Evolutionary conservation across 768 basidiomycete species (phyloP), one percentile per base, ranked within the genome.

Genomic region (Hydnum rufescens): DNA sequence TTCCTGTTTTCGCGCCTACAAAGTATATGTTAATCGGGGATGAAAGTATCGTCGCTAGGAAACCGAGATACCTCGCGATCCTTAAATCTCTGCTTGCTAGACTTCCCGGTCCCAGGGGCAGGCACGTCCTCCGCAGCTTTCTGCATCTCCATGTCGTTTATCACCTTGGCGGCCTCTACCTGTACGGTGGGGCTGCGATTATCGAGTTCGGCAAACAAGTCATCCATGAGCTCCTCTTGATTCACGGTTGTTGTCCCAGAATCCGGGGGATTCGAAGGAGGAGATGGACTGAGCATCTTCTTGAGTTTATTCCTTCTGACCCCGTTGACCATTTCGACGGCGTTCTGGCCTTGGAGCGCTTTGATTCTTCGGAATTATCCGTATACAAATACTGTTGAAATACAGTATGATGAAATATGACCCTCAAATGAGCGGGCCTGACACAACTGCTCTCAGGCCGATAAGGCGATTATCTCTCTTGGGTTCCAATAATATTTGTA

Each of bases 191-290:
- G 58, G 58, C 84, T 72, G 57, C 71, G 74, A 58, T 86, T 39
- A 19, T 39, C 82, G 26, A 92, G 75, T 62, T 85, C 80, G 4
- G 77, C 73, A 46, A 89, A 64, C 1, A 92, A 74, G 59, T 84
- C 79, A 57, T 85, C 74, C 68, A 88, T 70, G 46, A 88, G 70
- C n/a, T n/a, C n/a, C n/a, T n/a, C n/a, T 5, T 73, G 72, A 43
- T 76, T 73, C 52, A 80, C 74, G 42, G 73, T 53, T 4, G 50
- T 50, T 36, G n/a, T n/a, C 55, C 54, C 71, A 19, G 57, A 57
- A 29, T 44, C 29, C 23, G 64, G 57, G 43, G 61, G 59, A n/a
- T 60, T 51, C 26, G 56, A 34, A 2, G 57, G 16, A 13, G 51
- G 43, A 1, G 64, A 42, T 4, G 64, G 57, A 16, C 70, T 60